Percentiles rank a stretch among this genome's conserved stretches.
phyloP scores from a whole-genome alignment of 768 basidiomycete genomes.

The Candolleomyces aberdarensis region DNA sequence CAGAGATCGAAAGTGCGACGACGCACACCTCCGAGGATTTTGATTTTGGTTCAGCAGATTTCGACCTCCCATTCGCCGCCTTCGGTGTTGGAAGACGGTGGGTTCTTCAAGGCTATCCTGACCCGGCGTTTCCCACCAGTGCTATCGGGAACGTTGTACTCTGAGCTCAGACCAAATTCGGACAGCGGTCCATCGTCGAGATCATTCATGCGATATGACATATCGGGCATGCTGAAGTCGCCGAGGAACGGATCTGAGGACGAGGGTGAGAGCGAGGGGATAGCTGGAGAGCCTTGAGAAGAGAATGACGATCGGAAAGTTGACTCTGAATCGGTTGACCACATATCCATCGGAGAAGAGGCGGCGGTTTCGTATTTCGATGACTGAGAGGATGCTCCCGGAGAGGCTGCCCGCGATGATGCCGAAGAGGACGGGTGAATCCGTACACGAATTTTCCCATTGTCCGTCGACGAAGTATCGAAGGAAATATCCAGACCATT shows the following conservation, averaged over 20 bases:
- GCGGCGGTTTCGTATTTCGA: slow-evolving; percentile 21
- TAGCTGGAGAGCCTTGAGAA: slow-evolving; percentile 23
- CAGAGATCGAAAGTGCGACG: no score
- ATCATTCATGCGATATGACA: slow-evolving; percentile 33
- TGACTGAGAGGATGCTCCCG: slow-evolving; percentile 4
- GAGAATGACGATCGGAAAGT: slow-evolving; percentile 12
- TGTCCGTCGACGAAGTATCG: slow-evolving; percentile 58
- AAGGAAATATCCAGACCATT: slow-evolving; percentile 71
- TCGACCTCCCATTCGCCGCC: slow-evolving; percentile 82
- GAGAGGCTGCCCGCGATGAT: slow-evolving; percentile 19
- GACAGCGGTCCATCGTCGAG: slow-evolving; percentile 14
- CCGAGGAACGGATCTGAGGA: slow-evolving; percentile 60
- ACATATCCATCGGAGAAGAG: slow-evolving; percentile 20
- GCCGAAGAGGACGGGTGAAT: slow-evolving; percentile 59
- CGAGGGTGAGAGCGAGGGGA: slow-evolving; percentile 37
- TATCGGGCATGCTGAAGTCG: slow-evolving; percentile 35
- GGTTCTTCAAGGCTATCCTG: slow-evolving; percentile 65
- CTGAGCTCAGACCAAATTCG: slow-evolving; percentile 34
- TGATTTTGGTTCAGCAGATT: slow-evolving; percentile 45
- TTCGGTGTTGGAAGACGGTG: slow-evolving; percentile 51
- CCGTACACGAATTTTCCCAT: slow-evolving; percentile 71
- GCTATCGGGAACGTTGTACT: slow-evolving; percentile 33
- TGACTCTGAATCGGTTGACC: slow-evolving; percentile 15
- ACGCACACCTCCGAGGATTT: slow-evolving; percentile 8
- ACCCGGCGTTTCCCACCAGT: slow-evolving; percentile 49